phyloP scores from a whole-genome alignment of 371 early-diverging fungal species.

The Pancytospora philotis region DNA sequence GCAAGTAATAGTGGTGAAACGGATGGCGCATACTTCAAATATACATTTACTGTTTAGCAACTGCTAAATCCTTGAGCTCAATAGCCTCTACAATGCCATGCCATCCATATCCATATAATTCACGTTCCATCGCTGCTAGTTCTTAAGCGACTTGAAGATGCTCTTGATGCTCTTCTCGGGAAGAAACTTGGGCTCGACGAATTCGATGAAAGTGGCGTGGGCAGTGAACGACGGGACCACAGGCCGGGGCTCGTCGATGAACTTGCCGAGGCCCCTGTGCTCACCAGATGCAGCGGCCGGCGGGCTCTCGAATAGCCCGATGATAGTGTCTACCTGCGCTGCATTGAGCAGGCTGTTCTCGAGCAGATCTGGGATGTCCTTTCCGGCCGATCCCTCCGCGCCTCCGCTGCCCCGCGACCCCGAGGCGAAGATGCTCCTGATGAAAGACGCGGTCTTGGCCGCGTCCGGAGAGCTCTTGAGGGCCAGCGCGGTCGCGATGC shows the following conservation, averaged over 20 bases:
- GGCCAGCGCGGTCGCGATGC: conserved; percentile 27
- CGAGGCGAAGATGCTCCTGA: no score
- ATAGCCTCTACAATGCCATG: no score
- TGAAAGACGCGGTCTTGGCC: no score
- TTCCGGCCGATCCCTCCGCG: not conserved
- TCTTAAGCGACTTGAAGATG: not conserved
- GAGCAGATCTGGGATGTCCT: not conserved
- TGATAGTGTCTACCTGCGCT: not conserved
- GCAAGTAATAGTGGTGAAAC: no score
- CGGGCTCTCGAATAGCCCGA: not conserved
- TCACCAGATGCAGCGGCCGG: not conserved
- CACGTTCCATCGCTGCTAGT: no score
- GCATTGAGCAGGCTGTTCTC: not conserved
- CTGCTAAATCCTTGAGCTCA: no score
- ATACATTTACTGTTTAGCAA: no score
- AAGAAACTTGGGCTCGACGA: not conserved
- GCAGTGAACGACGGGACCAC: not conserved
- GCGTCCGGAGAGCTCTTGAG: no score
- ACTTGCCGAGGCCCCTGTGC: not conserved
- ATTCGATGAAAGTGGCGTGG: not conserved
- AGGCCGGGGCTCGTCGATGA: not conserved
- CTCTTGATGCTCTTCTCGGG: not conserved
- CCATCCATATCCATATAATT: no score
- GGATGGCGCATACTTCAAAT: no score
- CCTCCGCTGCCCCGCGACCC: not conserved